A percentile compares a stretch with the other conserved stretches of the same genome.
Evolutionary conservation across 2,329 filamentous ascomycete species (phyloP).

Genomic region (Nectriaceae sp.): DNA sequence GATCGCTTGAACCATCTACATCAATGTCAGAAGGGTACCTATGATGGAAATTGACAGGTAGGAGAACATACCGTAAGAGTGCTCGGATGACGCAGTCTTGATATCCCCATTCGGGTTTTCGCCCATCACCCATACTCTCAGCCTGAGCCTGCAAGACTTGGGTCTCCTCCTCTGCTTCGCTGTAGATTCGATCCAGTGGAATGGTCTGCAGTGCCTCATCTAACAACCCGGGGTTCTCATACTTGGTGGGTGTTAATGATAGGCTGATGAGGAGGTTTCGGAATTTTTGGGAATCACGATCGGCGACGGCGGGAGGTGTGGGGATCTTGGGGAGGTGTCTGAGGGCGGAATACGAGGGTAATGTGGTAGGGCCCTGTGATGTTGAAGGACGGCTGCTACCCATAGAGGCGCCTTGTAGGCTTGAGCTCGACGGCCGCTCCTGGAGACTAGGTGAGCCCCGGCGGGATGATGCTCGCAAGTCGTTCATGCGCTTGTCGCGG

Average conservation of each 20-base stretch:
- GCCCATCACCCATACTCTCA: conserved; percentile 78
- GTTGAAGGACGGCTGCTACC: conserved; percentile 48
- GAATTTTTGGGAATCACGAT: conserved; percentile 72
- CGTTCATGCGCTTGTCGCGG: conserved; percentile 83
- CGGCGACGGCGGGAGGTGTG: conserved; percentile 66
- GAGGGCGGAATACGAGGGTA: conserved; percentile 50
- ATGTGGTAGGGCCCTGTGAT: conserved; percentile 45
- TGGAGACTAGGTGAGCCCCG: conserved; percentile 58
- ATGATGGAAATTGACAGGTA: not conserved
- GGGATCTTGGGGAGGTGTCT: conserved; percentile 61
- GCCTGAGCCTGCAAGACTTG: conserved; percentile 87
- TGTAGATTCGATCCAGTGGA: conserved; percentile 87
- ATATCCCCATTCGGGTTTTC: conserved; percentile 90
- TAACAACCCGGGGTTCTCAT: conserved; percentile 92
- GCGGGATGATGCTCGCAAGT: conserved; percentile 58
- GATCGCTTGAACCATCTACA: conserved; percentile 83
- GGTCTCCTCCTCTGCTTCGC: conserved; percentile 89
- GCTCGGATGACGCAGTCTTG: conserved; percentile 95
- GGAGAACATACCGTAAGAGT: conserved; percentile 68
- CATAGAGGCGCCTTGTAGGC: conserved; percentile 44
- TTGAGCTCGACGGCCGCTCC: conserved; percentile 53
- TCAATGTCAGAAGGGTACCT: conserved; percentile 21
- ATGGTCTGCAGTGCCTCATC: conserved; percentile 89
- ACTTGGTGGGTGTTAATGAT: conserved; percentile 86
- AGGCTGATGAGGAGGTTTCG: conserved; percentile 81